Evolutionary conservation across 2,329 filamentous ascomycete genomes (phyloP).

Genomic region (Pseudogymnoascus sp.): DNA sequence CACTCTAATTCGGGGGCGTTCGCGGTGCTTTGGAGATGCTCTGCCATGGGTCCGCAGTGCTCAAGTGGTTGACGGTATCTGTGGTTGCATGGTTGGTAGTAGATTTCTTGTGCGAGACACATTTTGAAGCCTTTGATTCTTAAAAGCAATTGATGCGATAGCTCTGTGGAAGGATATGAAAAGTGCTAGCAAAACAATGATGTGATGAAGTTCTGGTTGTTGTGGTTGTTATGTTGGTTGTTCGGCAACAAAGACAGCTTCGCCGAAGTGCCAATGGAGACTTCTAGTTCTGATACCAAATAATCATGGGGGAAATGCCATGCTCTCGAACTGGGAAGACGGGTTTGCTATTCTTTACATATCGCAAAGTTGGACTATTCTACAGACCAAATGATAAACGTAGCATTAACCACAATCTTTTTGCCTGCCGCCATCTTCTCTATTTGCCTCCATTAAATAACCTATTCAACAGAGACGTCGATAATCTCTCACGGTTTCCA

Average conservation of each 20-base stretch:
- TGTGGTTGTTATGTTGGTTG: not conserved
- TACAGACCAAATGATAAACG: not conserved
- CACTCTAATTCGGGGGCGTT: not conserved
- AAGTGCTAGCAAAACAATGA: not conserved
- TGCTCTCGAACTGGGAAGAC: not conserved
- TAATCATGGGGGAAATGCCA: not conserved
- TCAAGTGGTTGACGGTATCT: not conserved
- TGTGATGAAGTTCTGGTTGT: not conserved
- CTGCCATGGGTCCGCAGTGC: not conserved
- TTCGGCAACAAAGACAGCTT: not conserved
- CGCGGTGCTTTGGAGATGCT: not conserved
- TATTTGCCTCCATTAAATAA: not conserved
- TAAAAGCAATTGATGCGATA: not conserved
- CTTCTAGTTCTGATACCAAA: not conserved
- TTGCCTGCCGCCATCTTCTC: not conserved
- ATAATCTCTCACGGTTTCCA: not conserved
- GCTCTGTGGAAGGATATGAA: not conserved
- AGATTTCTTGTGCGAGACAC: not conserved
- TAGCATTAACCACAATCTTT: not conserved
- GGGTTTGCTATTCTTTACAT: not conserved
- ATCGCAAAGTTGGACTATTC: not conserved
- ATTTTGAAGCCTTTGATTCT: not conserved
- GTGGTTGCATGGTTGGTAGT: not conserved
- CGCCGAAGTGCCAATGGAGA: not conserved
- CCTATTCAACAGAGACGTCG: not conserved